A percentile compares a stretch with the other conserved stretches of the same genome.
These are phyloP conservation scores for Fusarium compactum DNA, from an alignment of 2,329 filamentous ascomycete genomes.

Conservation along the genomic window DNA sequence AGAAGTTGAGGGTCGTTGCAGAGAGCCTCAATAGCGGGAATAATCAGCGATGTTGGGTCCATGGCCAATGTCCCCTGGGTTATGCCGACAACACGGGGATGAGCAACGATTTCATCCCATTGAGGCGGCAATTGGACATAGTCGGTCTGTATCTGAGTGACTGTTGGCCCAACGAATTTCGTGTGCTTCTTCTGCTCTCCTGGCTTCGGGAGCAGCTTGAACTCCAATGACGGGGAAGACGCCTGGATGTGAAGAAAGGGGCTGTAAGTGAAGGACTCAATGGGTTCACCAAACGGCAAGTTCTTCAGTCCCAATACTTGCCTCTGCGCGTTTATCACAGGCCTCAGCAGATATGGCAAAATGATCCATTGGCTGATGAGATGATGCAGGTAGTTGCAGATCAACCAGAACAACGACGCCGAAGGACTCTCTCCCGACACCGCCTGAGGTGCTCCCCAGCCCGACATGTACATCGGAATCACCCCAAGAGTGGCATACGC, in stretches of 20 bases:
- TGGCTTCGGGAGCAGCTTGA: slow-evolving; percentile 45
- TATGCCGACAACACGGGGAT: slow-evolving; percentile 51
- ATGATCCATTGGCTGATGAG: slow-evolving; percentile 46
- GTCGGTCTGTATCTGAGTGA: slow-evolving; percentile 37
- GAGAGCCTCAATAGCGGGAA: slow-evolving; percentile 54
- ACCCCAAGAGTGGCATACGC: slow-evolving; percentile 55
- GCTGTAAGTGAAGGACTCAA: slow-evolving; percentile 53
- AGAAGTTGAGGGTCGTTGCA: slow-evolving; percentile 45
- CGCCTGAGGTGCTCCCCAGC: slow-evolving; percentile 47
- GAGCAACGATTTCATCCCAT: slow-evolving; percentile 49
- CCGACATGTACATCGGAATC: slow-evolving; percentile 54
- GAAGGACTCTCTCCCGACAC: slow-evolving; percentile 51
- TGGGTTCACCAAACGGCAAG: slow-evolving; percentile 48
- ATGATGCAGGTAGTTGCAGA: slow-evolving; percentile 48
- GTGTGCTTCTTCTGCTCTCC: slow-evolving; percentile 36
- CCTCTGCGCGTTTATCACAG: slow-evolving; percentile 50
- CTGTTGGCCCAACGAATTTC: slow-evolving; percentile 53
- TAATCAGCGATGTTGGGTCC: slow-evolving; percentile 53
- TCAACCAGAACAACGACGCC: slow-evolving; percentile 40
- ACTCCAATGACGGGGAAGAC: slow-evolving; percentile 52
- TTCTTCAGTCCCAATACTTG: slow-evolving; percentile 44
- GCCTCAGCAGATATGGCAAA: slow-evolving; percentile 46
- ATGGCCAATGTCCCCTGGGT: slow-evolving; percentile 56
- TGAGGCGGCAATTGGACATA: slow-evolving; percentile 47
- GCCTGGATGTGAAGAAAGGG: slow-evolving; percentile 56